These are phyloP conservation scores for Agrocybe chaxingu DNA, from an alignment of 768 basidiomycete species.

Conservation along the genomic window DNA sequence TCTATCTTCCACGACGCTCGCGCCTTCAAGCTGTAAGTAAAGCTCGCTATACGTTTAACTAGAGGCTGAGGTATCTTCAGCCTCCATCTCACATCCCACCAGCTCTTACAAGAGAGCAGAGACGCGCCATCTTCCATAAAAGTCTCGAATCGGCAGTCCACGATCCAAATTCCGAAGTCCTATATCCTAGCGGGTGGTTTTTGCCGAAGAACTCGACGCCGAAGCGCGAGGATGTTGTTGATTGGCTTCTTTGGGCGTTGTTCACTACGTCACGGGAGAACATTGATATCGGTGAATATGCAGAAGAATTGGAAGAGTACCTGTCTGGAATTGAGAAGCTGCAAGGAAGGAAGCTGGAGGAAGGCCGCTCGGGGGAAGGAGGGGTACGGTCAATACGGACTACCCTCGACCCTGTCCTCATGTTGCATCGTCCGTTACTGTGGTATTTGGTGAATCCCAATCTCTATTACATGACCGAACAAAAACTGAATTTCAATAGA, in stretches of 20 bases:
- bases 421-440: conserved; percentile 54
- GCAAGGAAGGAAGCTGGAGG: conserved; percentile 36
- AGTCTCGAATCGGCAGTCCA: conserved; percentile 31
- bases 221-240: conserved; percentile 45
- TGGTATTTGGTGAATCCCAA: conserved; percentile 55
- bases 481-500: conserved; percentile 27
- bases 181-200: conserved; percentile 53
- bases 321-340: conserved; percentile 34
- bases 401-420: conserved; percentile 55
- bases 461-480: background rate
- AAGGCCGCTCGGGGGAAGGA: conserved; percentile 30
- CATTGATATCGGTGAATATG: conserved; percentile 30
- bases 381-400: conserved; percentile 44
- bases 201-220: conserved; percentile 20
- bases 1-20: conserved; percentile 46
- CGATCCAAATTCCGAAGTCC: conserved; percentile 20
- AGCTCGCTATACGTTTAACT: background rate
- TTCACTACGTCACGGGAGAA: conserved; percentile 40
- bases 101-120: conserved; percentile 34
- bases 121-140: conserved; percentile 45
- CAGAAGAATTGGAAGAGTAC: conserved; percentile 51
- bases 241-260: conserved; percentile 68
- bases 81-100: conserved; percentile 32
- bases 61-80: conserved; percentile 16
- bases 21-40: conserved; percentile 46